Conservation (phyloP, 1,284 basidiomycete genomes). For the Wolfiporia cocos region DNA sequence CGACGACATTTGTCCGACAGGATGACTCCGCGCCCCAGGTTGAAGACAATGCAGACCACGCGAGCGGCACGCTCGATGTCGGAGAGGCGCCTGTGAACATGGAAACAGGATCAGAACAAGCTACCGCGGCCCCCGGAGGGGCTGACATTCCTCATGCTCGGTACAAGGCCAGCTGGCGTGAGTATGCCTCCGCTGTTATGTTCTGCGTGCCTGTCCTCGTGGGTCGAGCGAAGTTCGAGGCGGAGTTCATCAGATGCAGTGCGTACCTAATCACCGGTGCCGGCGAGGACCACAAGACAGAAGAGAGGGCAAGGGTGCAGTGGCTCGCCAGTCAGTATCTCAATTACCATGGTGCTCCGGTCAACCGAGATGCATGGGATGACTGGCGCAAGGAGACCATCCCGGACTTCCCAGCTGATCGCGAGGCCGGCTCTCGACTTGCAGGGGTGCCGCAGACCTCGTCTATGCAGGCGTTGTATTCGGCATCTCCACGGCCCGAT, state of each 20-base stretch:
- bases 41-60: constrained; percentile 5
- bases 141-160: too few relatives aligned
- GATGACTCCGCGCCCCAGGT: constrained; percentile 2
- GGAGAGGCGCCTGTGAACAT: not conserved
- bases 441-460: constrained; percentile 36
- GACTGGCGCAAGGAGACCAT: constrained; percentile 47
- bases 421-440: constrained; percentile 4
- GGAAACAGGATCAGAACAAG: not conserved
- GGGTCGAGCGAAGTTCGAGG: constrained; percentile 53
- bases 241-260: constrained; percentile 62
- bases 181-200: constrained; percentile 54
- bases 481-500: constrained; percentile 38
- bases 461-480: constrained; percentile 47
- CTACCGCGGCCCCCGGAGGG: too few relatives aligned
- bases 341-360: constrained; percentile 45
- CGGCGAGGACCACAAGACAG: constrained; percentile 32
- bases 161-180: constrained; percentile 40
- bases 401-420: constrained; percentile 29
- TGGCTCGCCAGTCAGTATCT: constrained; percentile 68
- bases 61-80: too few relatives aligned
- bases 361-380: constrained; percentile 50
- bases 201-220: constrained; percentile 53
- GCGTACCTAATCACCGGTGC: constrained; percentile 57
- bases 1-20: constrained; percentile 47
- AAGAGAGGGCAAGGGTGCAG: constrained; percentile 38